Base-by-base conservation (phyloP, 2,329 filamentous ascomycete genomes). In the Claviceps pusilla region DNA sequence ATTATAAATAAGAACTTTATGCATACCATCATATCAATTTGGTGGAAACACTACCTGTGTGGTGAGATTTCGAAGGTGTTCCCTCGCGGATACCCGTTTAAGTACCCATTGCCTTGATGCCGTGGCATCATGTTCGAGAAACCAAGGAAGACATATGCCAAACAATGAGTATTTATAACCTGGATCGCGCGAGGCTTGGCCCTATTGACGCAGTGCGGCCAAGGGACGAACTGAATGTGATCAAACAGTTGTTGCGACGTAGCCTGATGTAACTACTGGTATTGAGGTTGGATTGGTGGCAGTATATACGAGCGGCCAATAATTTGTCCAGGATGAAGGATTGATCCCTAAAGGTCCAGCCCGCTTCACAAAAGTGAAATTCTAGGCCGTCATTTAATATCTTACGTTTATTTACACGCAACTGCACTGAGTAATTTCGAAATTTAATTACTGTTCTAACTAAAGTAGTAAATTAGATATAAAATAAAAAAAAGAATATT, bases 21-120 rank as follows among this genome's bases (percentile, higher is more conserved):
- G 37, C 28, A 53, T n/a, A 10, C 11, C 4, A 10, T 53, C 7
- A 7, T 16, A 33, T 41, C 39, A 41, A 41, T 43, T 3, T n/a
- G 10, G 19, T 29, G 14, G 1, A 47, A 16, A 28, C 16, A 33
- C 46, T 80, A 95, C 86, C 88, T 87, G 69, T 95, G 89, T 61
- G 89, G 87, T 62, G 87, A 89, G 65, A 94, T 90, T 60, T 89
- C 88, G 67, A 95, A 91, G 48, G 85, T 87, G 65, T 84, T 84
- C 57, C 78, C 79, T 59, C 83, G 78, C 59, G 86, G 85, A 69
- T 90, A 90, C 66, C 89, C 90, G 74, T 93, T 95, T 59, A 84
- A 81, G 71, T 86, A 91, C 69, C 84, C 84, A 70, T 74, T 73
- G 57, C 75, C 73, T 67, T 86, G 79, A 77, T 95, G 88, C 75